A percentile compares a stretch with the other conserved stretches of the same genome.
These are phyloP conservation scores for Talaromyces thailandensis DNA, from an alignment of 495 filamentous ascomycete genomes.

Conservation along the genomic window DNA sequence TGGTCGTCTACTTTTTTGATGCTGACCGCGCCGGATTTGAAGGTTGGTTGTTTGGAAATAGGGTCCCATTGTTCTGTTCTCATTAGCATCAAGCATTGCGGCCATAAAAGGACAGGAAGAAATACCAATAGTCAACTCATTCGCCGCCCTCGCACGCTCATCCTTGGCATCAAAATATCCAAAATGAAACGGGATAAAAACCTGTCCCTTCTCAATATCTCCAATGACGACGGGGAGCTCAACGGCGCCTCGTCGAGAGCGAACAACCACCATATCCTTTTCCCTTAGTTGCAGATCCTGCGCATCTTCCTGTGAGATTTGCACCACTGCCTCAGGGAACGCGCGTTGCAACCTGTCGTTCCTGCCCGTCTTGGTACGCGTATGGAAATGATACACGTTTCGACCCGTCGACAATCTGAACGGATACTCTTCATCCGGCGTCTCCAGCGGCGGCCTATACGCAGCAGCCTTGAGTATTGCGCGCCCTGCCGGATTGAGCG, in stretches of 20 bases:
- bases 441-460: not conserved
- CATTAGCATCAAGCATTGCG: not conserved
- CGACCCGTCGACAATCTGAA: not conserved
- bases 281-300: not conserved
- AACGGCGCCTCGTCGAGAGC: not conserved
- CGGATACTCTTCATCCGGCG: not conserved
- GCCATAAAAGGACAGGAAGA: not conserved
- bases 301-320: not conserved
- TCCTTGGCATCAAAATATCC: not conserved
- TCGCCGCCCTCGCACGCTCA: not conserved
- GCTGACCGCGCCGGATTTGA: constrained; percentile 10
- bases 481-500: not conserved
- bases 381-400: not conserved
- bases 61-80: constrained; percentile 13
- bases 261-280: not conserved
- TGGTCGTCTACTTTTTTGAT: constrained; percentile 8
- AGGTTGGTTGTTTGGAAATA: constrained; percentile 11
- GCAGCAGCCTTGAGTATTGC: not conserved
- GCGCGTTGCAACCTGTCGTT: not conserved
- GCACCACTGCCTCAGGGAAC: not conserved
- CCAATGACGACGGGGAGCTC: not conserved
- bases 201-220: not conserved
- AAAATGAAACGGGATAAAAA: not conserved
- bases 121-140: not conserved
- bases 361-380: not conserved